A percentile compares a stretch with the other conserved stretches of the same genome.
Evolutionary conservation across 1,139 yeast species (phyloP).

Genomic region (Dujonia santamariae): DNA sequence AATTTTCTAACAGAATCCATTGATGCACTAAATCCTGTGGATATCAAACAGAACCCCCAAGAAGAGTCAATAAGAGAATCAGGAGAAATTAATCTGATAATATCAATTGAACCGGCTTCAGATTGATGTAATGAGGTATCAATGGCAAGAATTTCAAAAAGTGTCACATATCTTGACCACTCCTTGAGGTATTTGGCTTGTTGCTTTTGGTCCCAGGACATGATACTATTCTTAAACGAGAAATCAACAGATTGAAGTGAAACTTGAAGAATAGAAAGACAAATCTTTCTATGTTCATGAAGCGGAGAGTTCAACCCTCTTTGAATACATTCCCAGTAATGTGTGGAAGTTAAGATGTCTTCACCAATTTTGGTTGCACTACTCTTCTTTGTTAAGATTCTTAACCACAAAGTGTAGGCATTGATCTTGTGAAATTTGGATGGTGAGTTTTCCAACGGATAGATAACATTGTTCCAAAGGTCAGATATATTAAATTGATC

Average conservation of each 20-base stretch:
- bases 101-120: constrained; percentile 70
- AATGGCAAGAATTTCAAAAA: constrained; percentile 76
- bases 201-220: constrained; percentile 44
- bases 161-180: constrained; percentile 73
- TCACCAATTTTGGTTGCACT: constrained; percentile 15
- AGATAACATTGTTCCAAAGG: constrained; percentile 46
- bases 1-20: constrained; percentile 78
- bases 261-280: constrained; percentile 64
- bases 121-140: constrained; percentile 89
- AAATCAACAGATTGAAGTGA: constrained; percentile 48
- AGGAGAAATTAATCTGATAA: constrained; percentile 53
- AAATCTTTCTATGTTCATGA: constrained; percentile 71
- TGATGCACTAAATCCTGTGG: constrained; percentile 75
- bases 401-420: constrained; percentile 54
- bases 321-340: constrained; percentile 63
- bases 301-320: constrained; percentile 51
- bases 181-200: constrained; percentile 37
- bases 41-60: constrained; percentile 72
- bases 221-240: constrained; percentile 38
- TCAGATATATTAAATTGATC: no score
- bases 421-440: constrained; percentile 34
- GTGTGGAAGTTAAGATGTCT: constrained; percentile 14
- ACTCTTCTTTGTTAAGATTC: constrained; percentile 35
- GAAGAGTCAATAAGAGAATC: constrained; percentile 53
- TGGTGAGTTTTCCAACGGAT: constrained; percentile 26